phyloP scores from a whole-genome alignment of 192 early-diverging fungal species.

The Lobulomyces angularis region DNA sequence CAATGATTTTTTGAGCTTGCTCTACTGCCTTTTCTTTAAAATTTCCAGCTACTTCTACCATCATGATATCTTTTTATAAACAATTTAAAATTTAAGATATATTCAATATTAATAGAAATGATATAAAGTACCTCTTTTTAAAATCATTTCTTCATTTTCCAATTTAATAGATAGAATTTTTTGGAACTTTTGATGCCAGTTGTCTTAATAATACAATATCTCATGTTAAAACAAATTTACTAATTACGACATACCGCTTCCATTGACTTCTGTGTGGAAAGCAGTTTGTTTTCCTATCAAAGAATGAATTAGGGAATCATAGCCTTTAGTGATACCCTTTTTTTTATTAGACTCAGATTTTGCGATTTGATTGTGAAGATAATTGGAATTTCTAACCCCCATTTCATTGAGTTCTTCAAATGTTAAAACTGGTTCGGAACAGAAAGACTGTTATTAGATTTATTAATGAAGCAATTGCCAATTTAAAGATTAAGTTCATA shows the following conservation, averaged over 20 bases:
- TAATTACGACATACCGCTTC: not conserved
- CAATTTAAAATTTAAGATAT: not conserved
- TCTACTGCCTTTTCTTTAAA: constrained; percentile 32
- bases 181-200: constrained; percentile 31
- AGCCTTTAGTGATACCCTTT: constrained; percentile 8
- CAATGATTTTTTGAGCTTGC: constrained; percentile 28
- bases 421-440: constrained; percentile 37
- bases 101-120: not conserved
- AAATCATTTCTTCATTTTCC: constrained; percentile 17
- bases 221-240: not conserved
- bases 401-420: constrained; percentile 29
- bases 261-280: not conserved
- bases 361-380: not conserved
- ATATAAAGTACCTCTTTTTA: constrained; percentile 25
- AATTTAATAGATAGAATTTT: constrained; percentile 11
- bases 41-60: constrained; percentile 31
- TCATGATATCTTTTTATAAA: constrained; percentile 18
- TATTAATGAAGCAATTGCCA: constrained; percentile 1
- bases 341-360: constrained; percentile 4
- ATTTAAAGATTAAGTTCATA: not conserved
- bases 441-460: constrained; percentile 22
- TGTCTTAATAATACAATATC: constrained; percentile 5
- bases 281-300: not conserved
- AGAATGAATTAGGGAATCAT: constrained; percentile 1
- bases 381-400: constrained; percentile 17